phyloP scores from a whole-genome alignment of 192 early-diverging fungal genomes.

The Endogone sp. region DNA sequence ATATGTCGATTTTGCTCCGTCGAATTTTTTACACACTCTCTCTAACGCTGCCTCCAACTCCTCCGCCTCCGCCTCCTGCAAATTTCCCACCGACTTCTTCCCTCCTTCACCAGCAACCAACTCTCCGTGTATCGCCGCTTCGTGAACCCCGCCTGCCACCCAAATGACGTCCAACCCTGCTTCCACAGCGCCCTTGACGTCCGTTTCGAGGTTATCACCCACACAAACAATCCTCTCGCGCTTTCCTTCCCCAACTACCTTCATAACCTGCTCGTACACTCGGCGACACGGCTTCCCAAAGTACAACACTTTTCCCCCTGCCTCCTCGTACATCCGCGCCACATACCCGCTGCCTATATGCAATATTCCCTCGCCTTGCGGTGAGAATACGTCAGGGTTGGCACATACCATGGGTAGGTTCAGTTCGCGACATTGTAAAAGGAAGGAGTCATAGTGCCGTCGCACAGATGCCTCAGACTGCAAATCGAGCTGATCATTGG shows the following conservation, averaged over 20 bases:
- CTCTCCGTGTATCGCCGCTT: too few relatives aligned
- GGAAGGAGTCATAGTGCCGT: slow-evolving; percentile 14
- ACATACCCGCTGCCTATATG: slow-evolving; percentile 20
- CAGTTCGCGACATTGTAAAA: slow-evolving; percentile 2
- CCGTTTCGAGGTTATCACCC: slow-evolving; percentile 24
- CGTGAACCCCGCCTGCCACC: slow-evolving; percentile 23
- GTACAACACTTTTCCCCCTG: slow-evolving; percentile 26
- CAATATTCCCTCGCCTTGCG: slow-evolving; percentile 17
- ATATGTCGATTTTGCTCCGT: too few relatives aligned
- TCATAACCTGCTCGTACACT: slow-evolving; percentile 17
- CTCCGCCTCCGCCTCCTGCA: too few relatives aligned
- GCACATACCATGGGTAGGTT: slow-evolving; percentile 22
- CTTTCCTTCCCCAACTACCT: not conserved
- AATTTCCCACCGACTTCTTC: too few relatives aligned
- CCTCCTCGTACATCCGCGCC: slow-evolving; percentile 17
- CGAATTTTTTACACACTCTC: too few relatives aligned
- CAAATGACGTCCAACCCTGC: slow-evolving; percentile 20
- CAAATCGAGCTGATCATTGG: slow-evolving; percentile 1
- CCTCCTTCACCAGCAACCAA: too few relatives aligned
- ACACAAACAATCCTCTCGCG: slow-evolving; percentile 12
- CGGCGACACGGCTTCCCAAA: slow-evolving; percentile 24
- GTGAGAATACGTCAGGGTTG: slow-evolving; percentile 27
- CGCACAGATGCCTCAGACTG: slow-evolving; percentile 8
- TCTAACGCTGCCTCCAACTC: too few relatives aligned
- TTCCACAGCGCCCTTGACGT: slow-evolving; percentile 19